Conservation (phyloP, 2,329 filamentous ascomycete genomes). For the Epichloe gansuensis region DNA sequence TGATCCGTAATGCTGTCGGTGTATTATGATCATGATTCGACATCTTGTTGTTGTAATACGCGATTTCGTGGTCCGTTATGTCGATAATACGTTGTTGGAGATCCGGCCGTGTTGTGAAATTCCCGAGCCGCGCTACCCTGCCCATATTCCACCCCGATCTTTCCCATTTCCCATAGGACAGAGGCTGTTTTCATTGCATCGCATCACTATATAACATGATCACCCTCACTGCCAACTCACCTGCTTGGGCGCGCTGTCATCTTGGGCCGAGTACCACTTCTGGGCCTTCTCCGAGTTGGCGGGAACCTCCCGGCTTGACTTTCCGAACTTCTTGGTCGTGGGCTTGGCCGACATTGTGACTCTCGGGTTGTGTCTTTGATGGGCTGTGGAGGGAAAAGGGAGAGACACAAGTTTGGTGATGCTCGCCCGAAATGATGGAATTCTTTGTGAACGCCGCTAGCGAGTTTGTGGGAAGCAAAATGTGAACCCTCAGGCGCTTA, state of each 20-base stretch:
- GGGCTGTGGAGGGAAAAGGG: conserved; percentile 22
- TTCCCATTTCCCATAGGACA: background rate
- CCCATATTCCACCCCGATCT: background rate
- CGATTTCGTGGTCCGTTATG: background rate
- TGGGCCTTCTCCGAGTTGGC: conserved; percentile 80
- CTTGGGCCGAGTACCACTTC: conserved; percentile 98
- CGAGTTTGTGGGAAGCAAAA: conserved; percentile 32
- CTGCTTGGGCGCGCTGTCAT: conserved; percentile 82
- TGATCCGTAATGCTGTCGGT: no score
- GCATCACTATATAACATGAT: conserved; percentile 7
- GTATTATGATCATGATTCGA: no score
- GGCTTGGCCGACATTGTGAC: conserved; percentile 62
- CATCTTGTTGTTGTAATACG: no score
- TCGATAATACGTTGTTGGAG: no score
- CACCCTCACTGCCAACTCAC: conserved; percentile 48
- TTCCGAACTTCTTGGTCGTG: conserved; percentile 92
- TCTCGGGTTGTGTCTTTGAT: conserved; percentile 29
- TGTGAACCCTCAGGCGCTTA: conserved; percentile 29
- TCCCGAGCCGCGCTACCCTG: background rate
- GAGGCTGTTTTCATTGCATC: background rate
- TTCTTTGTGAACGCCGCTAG: conserved; percentile 29
- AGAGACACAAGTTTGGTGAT: conserved; percentile 24
- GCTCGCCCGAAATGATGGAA: conserved; percentile 28
- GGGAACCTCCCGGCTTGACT: conserved; percentile 86
- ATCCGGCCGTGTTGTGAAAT: no score